Conservation (phyloP, 129 eudicot genomes). For the Chrysanthemum lavandulifolium region DNA sequence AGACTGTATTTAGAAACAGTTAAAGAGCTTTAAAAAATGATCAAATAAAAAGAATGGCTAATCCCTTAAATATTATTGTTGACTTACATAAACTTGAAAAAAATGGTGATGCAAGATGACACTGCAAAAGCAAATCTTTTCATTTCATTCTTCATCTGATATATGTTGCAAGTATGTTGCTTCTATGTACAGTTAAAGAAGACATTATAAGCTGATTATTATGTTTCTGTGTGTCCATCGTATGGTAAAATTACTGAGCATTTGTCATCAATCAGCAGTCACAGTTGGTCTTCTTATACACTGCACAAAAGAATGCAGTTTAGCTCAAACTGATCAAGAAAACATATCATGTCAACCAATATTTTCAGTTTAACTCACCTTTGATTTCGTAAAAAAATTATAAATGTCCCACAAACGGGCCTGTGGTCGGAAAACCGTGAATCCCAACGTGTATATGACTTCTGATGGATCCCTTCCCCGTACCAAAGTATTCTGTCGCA, state of each 20-base stretch:
- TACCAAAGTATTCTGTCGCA: constrained; percentile 76
- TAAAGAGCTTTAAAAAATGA: background rate
- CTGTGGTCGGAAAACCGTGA: constrained; percentile 71
- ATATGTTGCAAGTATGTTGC: constrained; percentile 23
- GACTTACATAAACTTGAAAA: constrained; percentile 13
- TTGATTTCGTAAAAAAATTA: constrained; percentile 32
- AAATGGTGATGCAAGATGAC: constrained; percentile 7
- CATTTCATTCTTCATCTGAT: constrained; percentile 10
- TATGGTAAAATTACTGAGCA: constrained; percentile 18
- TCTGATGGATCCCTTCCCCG: constrained; percentile 61
- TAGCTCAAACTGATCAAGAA: background rate
- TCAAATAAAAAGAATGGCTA: constrained; percentile 1
- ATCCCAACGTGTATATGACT: constrained; percentile 61
- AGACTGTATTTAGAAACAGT: background rate
- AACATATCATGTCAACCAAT: background rate
- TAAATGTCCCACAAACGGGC: constrained; percentile 62
- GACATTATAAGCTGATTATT: constrained; percentile 22
- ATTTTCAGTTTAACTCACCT: constrained; percentile 13
- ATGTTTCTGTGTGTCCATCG: constrained; percentile 22
- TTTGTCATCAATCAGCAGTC: constrained; percentile 1
- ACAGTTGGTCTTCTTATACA: constrained; percentile 17
- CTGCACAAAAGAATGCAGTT: constrained; percentile 20
- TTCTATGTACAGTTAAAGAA: constrained; percentile 30
- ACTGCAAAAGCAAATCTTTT: background rate
- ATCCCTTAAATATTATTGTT: constrained; percentile 14